phyloP scores from a whole-genome alignment of 2,329 filamentous ascomycete species.

The Coniochaeta pulveracea region DNA sequence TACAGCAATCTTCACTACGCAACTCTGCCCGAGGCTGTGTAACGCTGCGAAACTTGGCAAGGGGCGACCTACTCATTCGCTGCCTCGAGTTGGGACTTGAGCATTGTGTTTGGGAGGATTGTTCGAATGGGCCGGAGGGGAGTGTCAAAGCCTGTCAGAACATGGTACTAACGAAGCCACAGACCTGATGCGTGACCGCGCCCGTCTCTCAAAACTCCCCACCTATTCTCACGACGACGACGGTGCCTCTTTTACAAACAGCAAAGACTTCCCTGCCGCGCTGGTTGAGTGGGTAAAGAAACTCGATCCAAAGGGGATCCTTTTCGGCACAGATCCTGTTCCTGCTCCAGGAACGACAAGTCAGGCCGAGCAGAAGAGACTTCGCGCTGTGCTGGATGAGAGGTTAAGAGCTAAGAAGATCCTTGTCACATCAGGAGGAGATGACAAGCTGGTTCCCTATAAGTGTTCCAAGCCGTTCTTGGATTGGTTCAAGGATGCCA shows the following conservation, averaged over 20 bases:
- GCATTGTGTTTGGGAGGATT: too few species aligned
- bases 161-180: background rate
- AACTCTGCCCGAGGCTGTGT: too few species aligned
- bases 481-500: conserved; percentile 45
- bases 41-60: too few species aligned
- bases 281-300: conserved; percentile 52
- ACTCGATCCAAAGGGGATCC: conserved; percentile 64
- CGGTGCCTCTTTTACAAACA: conserved; percentile 60
- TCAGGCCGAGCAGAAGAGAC: conserved; percentile 25
- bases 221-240: conserved; percentile 45
- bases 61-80: too few species aligned
- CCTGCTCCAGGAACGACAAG: conserved; percentile 2
- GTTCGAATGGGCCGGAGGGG: background rate
- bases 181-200: conserved; percentile 68
- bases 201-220: conserved; percentile 53
- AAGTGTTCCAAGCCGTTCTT: conserved; percentile 47
- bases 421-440: conserved; percentile 52
- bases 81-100: too few species aligned
- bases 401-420: conserved; percentile 51
- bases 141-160: background rate
- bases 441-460: conserved; percentile 65
- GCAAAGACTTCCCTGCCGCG: conserved; percentile 60
- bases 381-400: conserved; percentile 33
- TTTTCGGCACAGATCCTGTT: conserved; percentile 43
- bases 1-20: background rate